Evolutionary conservation across 192 early-diverging fungal genomes (phyloP).

Genomic region (Backusella psychrophila): DNA sequence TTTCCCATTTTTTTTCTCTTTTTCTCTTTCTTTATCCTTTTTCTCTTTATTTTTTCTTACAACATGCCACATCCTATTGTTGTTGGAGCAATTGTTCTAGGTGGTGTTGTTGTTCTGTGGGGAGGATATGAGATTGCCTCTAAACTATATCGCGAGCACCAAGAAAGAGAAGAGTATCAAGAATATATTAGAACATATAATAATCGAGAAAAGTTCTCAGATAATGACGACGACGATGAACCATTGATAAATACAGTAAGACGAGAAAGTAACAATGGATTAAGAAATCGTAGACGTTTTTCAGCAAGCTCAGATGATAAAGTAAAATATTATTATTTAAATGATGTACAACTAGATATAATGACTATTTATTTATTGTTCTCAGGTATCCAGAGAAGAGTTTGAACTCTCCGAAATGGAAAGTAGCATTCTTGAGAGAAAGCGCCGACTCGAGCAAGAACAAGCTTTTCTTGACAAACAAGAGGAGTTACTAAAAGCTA

Average conservation of each 20-base stretch:
- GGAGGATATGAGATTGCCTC: not conserved
- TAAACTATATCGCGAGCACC: not conserved
- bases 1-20: not conserved
- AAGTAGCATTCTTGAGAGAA: not conserved
- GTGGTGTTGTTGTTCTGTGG: not conserved
- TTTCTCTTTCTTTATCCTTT: not conserved
- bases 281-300: not conserved
- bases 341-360: no score
- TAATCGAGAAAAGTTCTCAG: not conserved
- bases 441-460: not conserved
- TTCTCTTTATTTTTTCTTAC: not conserved
- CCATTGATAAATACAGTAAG: not conserved
- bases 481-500: not conserved
- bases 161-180: not conserved
- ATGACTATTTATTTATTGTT: not conserved
- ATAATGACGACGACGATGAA: not conserved
- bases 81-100: not conserved
- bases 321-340: not conserved
- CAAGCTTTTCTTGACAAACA: not conserved
- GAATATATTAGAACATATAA: not conserved
- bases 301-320: constrained; percentile 3
- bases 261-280: not conserved
- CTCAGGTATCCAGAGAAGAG: not conserved
- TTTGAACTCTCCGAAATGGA: constrained; percentile 14
- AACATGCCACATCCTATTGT: not conserved